A percentile compares a stretch with the other conserved stretches of the same genome.
Evolutionary conservation across 192 early-diverging fungal species (phyloP).

Genomic region (Phlyctochytrium bullatum): DNA sequence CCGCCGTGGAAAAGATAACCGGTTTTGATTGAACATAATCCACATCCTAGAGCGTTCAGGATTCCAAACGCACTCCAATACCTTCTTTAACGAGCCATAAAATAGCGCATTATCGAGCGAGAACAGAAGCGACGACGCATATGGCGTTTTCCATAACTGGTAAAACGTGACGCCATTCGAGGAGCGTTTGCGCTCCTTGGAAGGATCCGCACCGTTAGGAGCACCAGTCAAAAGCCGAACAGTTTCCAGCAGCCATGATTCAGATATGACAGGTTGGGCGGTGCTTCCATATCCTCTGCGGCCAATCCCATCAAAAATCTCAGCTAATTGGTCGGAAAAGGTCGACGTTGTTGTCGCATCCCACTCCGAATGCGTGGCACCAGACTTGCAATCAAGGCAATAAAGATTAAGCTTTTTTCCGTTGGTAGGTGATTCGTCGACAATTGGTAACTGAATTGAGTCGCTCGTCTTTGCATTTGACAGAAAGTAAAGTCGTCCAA

Average conservation of each 20-base stretch:
- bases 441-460: slow-evolving; percentile 3
- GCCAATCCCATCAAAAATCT: slow-evolving; percentile 1
- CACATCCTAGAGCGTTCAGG: no score
- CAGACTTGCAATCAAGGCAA: no score
- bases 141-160: slow-evolving; percentile 2
- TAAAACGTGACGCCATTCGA: not conserved
- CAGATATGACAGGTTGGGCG: no score
- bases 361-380: no score
- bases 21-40: slow-evolving; percentile 39
- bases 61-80: no score
- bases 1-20: not conserved
- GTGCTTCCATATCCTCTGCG: no score
- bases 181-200: no score
- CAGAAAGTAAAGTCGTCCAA: slow-evolving; percentile 53
- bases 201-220: no score
- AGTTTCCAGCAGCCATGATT: no score
- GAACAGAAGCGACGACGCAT: not conserved
- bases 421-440: not conserved
- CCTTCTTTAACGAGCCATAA: slow-evolving; percentile 39
- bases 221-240: no score
- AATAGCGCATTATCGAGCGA: not conserved
- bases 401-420: not conserved
- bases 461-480: slow-evolving; percentile 36
- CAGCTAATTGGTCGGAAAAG: not conserved
- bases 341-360: no score